These are phyloP conservation scores for Chenopodium quinoa DNA, from an alignment of 148 eudicot species.

Conservation along the genomic window DNA sequence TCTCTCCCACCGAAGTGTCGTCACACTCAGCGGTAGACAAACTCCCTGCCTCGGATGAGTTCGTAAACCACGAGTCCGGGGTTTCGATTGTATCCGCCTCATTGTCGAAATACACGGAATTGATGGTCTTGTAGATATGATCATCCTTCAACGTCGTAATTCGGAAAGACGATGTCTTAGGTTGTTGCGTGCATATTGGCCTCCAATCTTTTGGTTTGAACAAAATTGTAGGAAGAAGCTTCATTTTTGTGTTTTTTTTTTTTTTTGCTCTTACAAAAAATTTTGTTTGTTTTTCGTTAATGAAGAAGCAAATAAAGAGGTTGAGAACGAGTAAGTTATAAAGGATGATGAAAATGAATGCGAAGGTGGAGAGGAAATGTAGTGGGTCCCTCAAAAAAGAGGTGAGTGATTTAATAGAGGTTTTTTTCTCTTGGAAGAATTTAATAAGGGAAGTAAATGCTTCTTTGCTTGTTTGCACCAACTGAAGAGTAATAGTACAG, in stretches of 20 bases:
- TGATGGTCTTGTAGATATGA: slow-evolving; percentile 31
- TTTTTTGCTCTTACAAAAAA: neutral
- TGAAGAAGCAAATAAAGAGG: neutral
- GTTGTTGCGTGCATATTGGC: slow-evolving; percentile 30
- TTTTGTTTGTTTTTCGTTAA: neutral
- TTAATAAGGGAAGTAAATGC: slow-evolving; percentile 24
- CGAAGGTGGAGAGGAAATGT: slow-evolving; percentile 32
- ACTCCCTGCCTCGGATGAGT: slow-evolving; percentile 25
- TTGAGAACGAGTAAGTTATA: slow-evolving; percentile 5
- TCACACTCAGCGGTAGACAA: slow-evolving; percentile 18
- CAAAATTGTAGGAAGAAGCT: slow-evolving; percentile 17
- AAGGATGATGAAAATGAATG: slow-evolving; percentile 6
- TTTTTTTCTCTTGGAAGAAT: neutral
- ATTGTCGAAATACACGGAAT: slow-evolving; percentile 30
- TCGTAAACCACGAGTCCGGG: slow-evolving; percentile 38
- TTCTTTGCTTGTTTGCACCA: neutral
- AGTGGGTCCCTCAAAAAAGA: slow-evolving; percentile 4
- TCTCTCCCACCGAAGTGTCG: slow-evolving; percentile 6
- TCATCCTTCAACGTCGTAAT: slow-evolving; percentile 2
- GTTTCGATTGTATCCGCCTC: slow-evolving; percentile 26
- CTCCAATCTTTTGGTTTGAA: slow-evolving; percentile 12
- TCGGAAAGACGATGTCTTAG: slow-evolving; percentile 29
- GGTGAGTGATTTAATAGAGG: slow-evolving; percentile 10
- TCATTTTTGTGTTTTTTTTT: neutral
- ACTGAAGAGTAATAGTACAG: neutral